phyloP scores from a whole-genome alignment of 169 alveolate genomes.

The Babesia caballi region DNA sequence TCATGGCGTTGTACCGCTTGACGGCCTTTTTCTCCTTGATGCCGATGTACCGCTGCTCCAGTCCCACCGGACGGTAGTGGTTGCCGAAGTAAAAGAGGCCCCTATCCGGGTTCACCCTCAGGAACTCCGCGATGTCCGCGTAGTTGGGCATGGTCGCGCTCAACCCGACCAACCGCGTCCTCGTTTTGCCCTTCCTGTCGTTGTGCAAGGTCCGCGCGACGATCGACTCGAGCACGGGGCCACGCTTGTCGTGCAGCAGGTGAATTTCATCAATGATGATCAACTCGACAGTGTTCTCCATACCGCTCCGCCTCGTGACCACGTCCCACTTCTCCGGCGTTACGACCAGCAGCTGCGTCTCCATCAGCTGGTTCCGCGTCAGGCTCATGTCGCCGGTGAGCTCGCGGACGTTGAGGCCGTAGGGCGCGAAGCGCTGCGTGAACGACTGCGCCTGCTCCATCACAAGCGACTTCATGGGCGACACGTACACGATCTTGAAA shows the following conservation, averaged over 20 bases:
- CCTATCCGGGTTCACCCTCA: slow-evolving; percentile 87
- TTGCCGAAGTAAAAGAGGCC: slow-evolving; percentile 95
- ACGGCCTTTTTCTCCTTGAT: slow-evolving; percentile 97
- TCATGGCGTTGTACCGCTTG: slow-evolving; percentile 91
- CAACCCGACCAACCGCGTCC: slow-evolving; percentile 89
- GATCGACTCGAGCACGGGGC: slow-evolving; percentile 98
- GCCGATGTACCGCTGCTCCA: slow-evolving; percentile 95
- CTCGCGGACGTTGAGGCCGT: slow-evolving; percentile 91
- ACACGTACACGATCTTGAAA: slow-evolving; percentile 96
- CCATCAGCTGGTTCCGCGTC: slow-evolving; percentile 93
- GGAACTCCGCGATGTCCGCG: slow-evolving; percentile 96
- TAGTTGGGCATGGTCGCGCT: slow-evolving; percentile 99
- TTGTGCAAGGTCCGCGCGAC: slow-evolving; percentile 94
- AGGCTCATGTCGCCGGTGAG: slow-evolving; percentile 95
- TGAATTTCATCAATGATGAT: slow-evolving; percentile 99
- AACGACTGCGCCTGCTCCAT: slow-evolving; percentile 88
- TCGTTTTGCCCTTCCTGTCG: slow-evolving; percentile 41
- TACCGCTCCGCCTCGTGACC: slow-evolving; percentile 96
- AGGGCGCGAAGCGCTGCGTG: slow-evolving; percentile 72
- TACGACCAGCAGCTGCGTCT: slow-evolving; percentile 97
- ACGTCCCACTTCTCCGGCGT: slow-evolving; percentile 99
- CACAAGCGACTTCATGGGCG: slow-evolving; percentile 99
- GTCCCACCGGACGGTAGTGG: slow-evolving; percentile 97
- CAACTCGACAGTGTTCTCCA: slow-evolving; percentile 88
- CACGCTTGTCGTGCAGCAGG: slow-evolving; percentile 98